phyloP scores from a whole-genome alignment of 2,329 filamentous ascomycete genomes.

The Hyphodiscus sp. region DNA sequence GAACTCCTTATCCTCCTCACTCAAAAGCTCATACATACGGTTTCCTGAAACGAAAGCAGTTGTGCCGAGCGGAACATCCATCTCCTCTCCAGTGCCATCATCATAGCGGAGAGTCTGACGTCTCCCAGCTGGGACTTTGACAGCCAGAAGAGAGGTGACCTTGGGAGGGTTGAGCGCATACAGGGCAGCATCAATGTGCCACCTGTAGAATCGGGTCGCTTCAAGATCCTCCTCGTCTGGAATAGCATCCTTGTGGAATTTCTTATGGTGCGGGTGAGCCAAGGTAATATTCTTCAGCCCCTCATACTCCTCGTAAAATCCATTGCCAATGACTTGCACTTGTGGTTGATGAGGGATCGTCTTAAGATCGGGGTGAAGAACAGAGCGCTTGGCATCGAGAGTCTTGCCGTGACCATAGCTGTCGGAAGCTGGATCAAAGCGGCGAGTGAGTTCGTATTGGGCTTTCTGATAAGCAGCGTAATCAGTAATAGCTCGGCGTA shows the following conservation, averaged over 20 bases:
- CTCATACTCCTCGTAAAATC: slow-evolving; percentile 62
- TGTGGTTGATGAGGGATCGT: slow-evolving; percentile 75
- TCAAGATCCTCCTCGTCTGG: slow-evolving; percentile 54
- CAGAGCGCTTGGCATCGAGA: slow-evolving; percentile 54
- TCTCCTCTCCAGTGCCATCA: slow-evolving; percentile 59
- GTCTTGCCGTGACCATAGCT: slow-evolving; percentile 74
- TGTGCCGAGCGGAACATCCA: slow-evolving; percentile 66
- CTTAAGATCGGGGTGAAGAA: slow-evolving; percentile 71
- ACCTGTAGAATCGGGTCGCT: slow-evolving; percentile 61
- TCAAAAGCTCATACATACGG: slow-evolving; percentile 62
- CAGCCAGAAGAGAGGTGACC: slow-evolving; percentile 66
- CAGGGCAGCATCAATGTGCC: slow-evolving; percentile 75
- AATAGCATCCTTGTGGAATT: slow-evolving; percentile 63
- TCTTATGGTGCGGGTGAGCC: slow-evolving; percentile 70
- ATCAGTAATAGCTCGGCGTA: too few species aligned
- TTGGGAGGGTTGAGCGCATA: slow-evolving; percentile 70
- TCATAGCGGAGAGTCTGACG: slow-evolving; percentile 66
- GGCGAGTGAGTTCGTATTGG: slow-evolving; percentile 67
- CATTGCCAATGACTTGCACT: slow-evolving; percentile 75
- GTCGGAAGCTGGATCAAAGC: slow-evolving; percentile 60
- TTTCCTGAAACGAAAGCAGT: slow-evolving; percentile 71
- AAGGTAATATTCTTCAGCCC: slow-evolving; percentile 62
- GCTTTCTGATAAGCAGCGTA: slow-evolving; percentile 37
- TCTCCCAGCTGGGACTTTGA: slow-evolving; percentile 62
- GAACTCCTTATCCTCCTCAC: slow-evolving; percentile 59